These are phyloP conservation scores for Aspergillus nanangensis DNA, from an alignment of 495 filamentous ascomycete genomes.

Conservation along the genomic window DNA sequence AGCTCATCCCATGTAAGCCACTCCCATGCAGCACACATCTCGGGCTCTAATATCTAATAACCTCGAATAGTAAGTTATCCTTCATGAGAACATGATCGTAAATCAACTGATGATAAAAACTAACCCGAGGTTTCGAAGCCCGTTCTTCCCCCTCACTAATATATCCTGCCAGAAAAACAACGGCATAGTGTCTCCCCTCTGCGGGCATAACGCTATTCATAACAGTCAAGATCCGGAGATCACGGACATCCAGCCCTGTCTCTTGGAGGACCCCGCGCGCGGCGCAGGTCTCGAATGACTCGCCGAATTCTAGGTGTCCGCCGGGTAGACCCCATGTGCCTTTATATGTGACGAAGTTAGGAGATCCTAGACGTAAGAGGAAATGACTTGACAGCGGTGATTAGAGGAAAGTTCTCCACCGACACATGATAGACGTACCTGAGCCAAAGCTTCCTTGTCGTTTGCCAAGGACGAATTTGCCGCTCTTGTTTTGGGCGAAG, in stretches of 20 bases:
- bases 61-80: constrained; percentile 9
- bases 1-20: constrained; percentile 52
- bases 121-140: too few species aligned
- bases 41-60: constrained; percentile 48
- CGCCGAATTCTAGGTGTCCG: constrained; percentile 64
- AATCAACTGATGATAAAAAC: constrained; percentile 48
- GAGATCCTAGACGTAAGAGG: not conserved
- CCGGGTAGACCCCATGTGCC: constrained; percentile 63
- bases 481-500: constrained; percentile 19
- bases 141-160: constrained; percentile 35
- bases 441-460: constrained; percentile 28
- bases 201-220: constrained; percentile 56
- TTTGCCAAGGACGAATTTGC: constrained; percentile 27
- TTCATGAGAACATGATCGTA: constrained; percentile 20
- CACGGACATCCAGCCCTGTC: constrained; percentile 51
- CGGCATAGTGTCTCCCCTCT: constrained; percentile 59
- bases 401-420: too few species aligned
- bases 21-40: constrained; percentile 62
- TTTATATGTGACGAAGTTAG: not conserved
- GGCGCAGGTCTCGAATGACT: constrained; percentile 53
- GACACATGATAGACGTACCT: constrained; percentile 12
- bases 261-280: constrained; percentile 64
- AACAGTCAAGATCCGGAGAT: constrained; percentile 44
- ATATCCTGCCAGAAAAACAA: constrained; percentile 51
- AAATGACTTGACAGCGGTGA: not conserved